Evolutionary conservation across 176 grass and related monocot species (phyloP).

Genomic region (Guadua angustifolia): DNA sequence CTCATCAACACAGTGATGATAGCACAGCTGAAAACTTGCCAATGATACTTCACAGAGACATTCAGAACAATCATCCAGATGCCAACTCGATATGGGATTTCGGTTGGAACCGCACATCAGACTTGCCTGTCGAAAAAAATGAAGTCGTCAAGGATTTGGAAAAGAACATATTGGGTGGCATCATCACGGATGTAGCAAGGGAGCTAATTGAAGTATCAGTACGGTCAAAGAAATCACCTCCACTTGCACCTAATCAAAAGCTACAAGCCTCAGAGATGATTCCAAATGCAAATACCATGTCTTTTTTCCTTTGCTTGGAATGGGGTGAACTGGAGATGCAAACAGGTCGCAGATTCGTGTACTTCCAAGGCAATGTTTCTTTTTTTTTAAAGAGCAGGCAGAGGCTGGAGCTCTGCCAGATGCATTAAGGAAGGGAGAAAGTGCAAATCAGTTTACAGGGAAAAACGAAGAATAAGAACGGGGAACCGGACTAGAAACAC

Average conservation of each 20-base stretch:
- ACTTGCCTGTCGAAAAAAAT: constrained; percentile 48
- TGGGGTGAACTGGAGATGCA: constrained; percentile 58
- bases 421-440: too few relatives aligned
- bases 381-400: too few relatives aligned
- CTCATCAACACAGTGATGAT: neutral
- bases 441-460: too few relatives aligned
- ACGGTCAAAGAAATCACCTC: constrained; percentile 41
- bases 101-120: constrained; percentile 53
- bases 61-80: constrained; percentile 59
- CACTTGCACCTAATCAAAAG: constrained; percentile 47
- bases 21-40: constrained; percentile 47
- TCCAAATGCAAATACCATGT: constrained; percentile 34
- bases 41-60: constrained; percentile 66
- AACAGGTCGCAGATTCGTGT: constrained; percentile 28
- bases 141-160: constrained; percentile 71
- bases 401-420: too few relatives aligned
- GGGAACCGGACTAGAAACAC: too few relatives aligned
- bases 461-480: too few relatives aligned
- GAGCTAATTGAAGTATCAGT: constrained; percentile 56
- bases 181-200: constrained; percentile 77
- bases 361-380: constrained; percentile 57
- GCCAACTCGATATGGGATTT: constrained; percentile 84
- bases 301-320: constrained; percentile 78
- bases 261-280: constrained; percentile 25
- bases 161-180: constrained; percentile 69